Evolutionary conservation across 2,329 filamentous ascomycete genomes (phyloP).

Genomic region (Ophiostoma piceae): DNA sequence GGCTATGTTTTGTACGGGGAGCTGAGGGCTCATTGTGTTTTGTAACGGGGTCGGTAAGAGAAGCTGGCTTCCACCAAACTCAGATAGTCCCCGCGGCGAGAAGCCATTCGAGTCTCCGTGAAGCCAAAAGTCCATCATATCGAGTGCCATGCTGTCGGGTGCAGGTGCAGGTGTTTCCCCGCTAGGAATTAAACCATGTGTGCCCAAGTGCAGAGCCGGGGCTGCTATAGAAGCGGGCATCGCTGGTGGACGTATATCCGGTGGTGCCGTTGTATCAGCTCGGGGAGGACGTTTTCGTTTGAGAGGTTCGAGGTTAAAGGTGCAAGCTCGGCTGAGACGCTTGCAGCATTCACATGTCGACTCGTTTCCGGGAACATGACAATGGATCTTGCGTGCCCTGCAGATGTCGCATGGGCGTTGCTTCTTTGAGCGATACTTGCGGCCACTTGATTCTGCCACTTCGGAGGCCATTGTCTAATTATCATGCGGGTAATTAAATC

Average conservation of each 20-base stretch:
- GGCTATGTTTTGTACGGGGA: not conserved
- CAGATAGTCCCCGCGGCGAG: not conserved
- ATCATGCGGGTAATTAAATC: not conserved
- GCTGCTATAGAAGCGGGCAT: not conserved
- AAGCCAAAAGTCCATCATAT: conserved; percentile 3
- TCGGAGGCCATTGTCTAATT: not conserved
- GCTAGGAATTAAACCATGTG: not conserved
- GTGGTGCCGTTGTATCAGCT: not conserved
- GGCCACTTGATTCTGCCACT: not conserved
- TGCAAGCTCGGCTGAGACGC: not conserved
- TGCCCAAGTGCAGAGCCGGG: not conserved
- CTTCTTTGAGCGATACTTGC: not conserved
- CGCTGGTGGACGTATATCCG: not conserved
- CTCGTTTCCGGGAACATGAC: not conserved
- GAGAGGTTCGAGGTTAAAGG: not conserved
- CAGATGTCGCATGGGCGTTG: conserved; percentile 4
- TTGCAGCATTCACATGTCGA: not conserved
- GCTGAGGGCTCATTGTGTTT: not conserved
- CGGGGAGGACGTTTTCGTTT: not conserved
- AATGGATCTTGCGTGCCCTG: not conserved
- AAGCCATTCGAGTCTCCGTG: not conserved
- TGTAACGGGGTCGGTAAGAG: not conserved
- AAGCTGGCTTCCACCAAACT: not conserved
- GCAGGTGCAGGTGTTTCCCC: not conserved
- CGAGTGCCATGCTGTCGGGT: not conserved